Evolutionary conservation across 73 alveolate species (phyloP).

Genomic region (Paramecium sexaurelia): DNA sequence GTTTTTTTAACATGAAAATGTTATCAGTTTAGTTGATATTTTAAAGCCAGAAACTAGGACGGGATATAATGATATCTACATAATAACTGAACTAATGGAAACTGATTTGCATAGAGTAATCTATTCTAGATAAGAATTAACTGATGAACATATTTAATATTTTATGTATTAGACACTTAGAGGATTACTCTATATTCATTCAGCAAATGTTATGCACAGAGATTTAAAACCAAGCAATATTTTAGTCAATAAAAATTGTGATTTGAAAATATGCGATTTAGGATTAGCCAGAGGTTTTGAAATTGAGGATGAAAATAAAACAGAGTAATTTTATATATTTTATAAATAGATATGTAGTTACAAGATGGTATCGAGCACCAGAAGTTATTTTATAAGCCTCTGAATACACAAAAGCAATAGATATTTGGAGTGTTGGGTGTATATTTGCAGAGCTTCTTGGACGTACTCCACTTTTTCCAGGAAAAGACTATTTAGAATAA

Average conservation of each 20-base stretch:
- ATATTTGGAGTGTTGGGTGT: constrained; percentile 93
- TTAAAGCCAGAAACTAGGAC: constrained; percentile 90
- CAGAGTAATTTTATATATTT: constrained; percentile 59
- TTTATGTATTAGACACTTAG: constrained; percentile 86
- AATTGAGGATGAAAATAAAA: constrained; percentile 66
- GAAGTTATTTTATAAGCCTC: constrained; percentile 89
- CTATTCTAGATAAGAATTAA: constrained; percentile 87
- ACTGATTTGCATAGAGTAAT: constrained; percentile 93
- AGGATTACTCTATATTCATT: constrained; percentile 90
- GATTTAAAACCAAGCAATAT: constrained; percentile 95
- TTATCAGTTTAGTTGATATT: constrained; percentile 79
- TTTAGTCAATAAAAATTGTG: constrained; percentile 92
- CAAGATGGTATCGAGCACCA: constrained; percentile 98
- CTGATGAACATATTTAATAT: constrained; percentile 85
- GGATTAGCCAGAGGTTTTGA: constrained; percentile 87
- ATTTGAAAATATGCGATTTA: constrained; percentile 89
- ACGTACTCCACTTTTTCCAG: constrained; percentile 94
- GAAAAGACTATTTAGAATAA: constrained; percentile 91
- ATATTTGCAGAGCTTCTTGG: constrained; percentile 85
- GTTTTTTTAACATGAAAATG: constrained; percentile 90
- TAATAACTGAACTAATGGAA: constrained; percentile 93
- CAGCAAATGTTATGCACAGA: constrained; percentile 95
- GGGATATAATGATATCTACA: constrained; percentile 91
- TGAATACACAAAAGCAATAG: constrained; percentile 86
- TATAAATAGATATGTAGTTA: constrained; percentile 85